Base-by-base conservation (phyloP, 2,329 filamentous ascomycete species). In the Alternaria novae-zelandiae region DNA sequence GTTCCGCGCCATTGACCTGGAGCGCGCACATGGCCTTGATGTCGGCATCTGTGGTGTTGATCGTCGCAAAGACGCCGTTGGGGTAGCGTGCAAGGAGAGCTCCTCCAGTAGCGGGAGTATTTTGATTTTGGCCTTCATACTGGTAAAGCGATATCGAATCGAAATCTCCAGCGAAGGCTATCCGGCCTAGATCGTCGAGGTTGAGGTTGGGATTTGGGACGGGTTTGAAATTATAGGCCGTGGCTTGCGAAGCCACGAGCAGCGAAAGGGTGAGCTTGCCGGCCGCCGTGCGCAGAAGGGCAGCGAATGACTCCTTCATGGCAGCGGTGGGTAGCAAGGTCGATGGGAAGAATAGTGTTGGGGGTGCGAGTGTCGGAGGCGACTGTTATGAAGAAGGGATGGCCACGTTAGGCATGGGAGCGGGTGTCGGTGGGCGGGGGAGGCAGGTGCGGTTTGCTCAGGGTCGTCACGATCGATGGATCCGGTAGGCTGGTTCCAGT, bases 1-100 rank as follows among this genome's bases (percentile, higher is more conserved):
- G 90, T n/a, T 87, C 84, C 60, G 85, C 86, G 68, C 91, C 91
- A 79, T 92, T 86, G 61, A 86, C 84, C 55, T 89, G 85, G 72
- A 95, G 92, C 20, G 90, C 83, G 82, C 96, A 99, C 91, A 99
- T 96, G 68, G 93, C 87, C 75, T 90, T 87, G 75, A 99, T 97
- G 53, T 91, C 89, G 61, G 91, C 94, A 80, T 98, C 93, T 47
- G 94, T 90, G 44, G 88, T 86, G 57, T 90, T 88, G 53, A 97
- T 83, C 17, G 89, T 88, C 20, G 90, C 86, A 70, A 97, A 93
- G 26, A 89, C 88, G 71, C 94, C 94, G 81, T 97, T 96, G 4
- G 96, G 95, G 69, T 97, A 88, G 56, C 90, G 89, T 20, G 91
- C 88, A 58, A 97, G 86, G 44, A 99, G 87, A 17, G 92, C 91